Evolutionary conservation across 1,139 yeast genomes (phyloP).

Genomic region (Sugiyamaella xylanicola): DNA sequence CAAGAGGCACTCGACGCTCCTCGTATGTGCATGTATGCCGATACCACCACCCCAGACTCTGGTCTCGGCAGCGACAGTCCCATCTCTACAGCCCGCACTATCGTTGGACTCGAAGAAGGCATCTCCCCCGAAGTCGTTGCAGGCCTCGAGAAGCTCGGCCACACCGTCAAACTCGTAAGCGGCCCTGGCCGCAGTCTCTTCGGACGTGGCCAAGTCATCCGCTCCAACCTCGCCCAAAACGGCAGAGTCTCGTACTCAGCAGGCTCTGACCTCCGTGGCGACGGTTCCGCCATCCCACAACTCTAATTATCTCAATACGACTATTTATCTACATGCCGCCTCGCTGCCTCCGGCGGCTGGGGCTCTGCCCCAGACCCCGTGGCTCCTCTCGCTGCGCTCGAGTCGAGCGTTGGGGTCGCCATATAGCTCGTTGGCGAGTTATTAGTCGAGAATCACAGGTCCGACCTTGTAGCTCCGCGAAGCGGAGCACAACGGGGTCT

Average conservation of each 20-base stretch:
- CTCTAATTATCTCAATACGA: conserved; percentile 29
- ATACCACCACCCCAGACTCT: conserved; percentile 49
- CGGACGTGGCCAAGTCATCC: conserved; percentile 78
- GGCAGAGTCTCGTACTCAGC: conserved; percentile 59
- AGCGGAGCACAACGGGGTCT: background rate
- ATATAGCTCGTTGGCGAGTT: too few relatives aligned
- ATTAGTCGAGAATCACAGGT: too few relatives aligned
- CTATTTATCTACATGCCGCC: background rate
- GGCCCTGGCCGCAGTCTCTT: conserved; percentile 53
- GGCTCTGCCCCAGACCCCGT: conserved; percentile 1
- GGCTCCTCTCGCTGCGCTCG: background rate
- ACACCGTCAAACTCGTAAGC: conserved; percentile 50
- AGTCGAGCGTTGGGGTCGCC: background rate
- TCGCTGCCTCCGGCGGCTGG: background rate
- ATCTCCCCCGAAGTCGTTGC: conserved; percentile 49
- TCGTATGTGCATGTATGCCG: conserved; percentile 63
- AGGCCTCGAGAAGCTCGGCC: conserved; percentile 58
- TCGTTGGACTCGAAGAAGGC: conserved; percentile 70
- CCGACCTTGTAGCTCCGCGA: background rate
- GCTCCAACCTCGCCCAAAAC: conserved; percentile 42
- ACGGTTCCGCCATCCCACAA: conserved; percentile 72
- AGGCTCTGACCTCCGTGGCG: conserved; percentile 80
- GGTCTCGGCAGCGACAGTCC: conserved; percentile 73
- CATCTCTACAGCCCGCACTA: conserved; percentile 53
- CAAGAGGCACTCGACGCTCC: conserved; percentile 80